Evolutionary conservation across 129 eudicot species (phyloP), one percentile per base, ranked within the genome.

Genomic region (Pulicaria dysenterica): DNA sequence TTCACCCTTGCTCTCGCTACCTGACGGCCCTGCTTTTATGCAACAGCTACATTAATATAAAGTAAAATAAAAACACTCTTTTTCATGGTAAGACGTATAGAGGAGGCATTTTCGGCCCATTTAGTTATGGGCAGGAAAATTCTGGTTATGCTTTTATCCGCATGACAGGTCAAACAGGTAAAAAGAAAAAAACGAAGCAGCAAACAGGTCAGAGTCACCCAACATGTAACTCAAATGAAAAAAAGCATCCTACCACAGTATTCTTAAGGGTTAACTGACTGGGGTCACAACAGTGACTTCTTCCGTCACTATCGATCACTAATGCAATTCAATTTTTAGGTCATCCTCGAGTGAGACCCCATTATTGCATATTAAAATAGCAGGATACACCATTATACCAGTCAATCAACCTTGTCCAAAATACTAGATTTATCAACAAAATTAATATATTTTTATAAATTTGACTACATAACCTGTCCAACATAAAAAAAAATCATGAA

Each of bases 11-110:
- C 80, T 73, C 54, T 82, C 86, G 50, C 93, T 86, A 45, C 81
- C 97, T 4, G 95, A 84, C 61, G 93, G 79, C 79, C 95, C 95
- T 94, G 89, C 19, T 78, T 44, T 42, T 37, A 43, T 47, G 31
- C 67, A 72, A 13, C 37, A 72, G n/a, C 37, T 71, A 31, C 42
- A 57, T 1, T 40, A 40, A 40, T 6, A 24, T 24, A 24, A 24
- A 24, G 31, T 24, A 24, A 24, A 24, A 24, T 39, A 61, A 1
- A 10, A 38, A 55, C 2, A 4, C 6, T 50, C 42, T 43, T 43
- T 17, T 69, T 70, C 44, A 19, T 37, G 14, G 15, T 3, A 2
- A 34, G 7, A 24, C 2, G 31, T 24, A 24, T 58, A 37, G 43
- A 34, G 0, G 13, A 11, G 14, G 6, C 5, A 8, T 3, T 24